Base-by-base conservation (phyloP, 495 filamentous ascomycete genomes). In the Talaromyces ruber region DNA sequence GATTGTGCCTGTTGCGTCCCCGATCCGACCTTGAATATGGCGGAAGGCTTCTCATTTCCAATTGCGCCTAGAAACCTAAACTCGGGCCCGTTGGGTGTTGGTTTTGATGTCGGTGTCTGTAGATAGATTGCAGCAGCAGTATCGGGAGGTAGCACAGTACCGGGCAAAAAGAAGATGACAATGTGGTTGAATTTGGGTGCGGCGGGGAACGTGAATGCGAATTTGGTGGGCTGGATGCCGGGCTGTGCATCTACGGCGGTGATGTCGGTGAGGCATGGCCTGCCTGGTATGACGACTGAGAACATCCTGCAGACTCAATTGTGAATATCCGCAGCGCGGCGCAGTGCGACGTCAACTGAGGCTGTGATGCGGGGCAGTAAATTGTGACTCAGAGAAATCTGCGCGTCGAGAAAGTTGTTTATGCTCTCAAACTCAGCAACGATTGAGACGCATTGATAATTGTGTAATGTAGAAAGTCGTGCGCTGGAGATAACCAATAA, bases 41-140 rank as follows among this genome's bases (percentile, higher is more conserved):
- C 90, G 56, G 87, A 92, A 63, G 92, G 91, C 68, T 96, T 96
- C 47, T 92, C 91, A 29, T 88, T 84, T 0, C 89, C 92, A 37
- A 98, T 85, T 30, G 88, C 94, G 61, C 94, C 94, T 4, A 98
- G 83, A 70, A 98, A 87, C 39, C 79, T 83, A 79, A 94, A 94
- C 7, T 84, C 79, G 5, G 81, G 75, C 4, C 60, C 65, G 18
- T 59, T 51, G 68, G 67, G 73, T 68, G 43, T 52, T 59, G 72
- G 62, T 52, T 65, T 66, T 37, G 60, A 70, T 59, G 5, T 75
- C 1, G 89, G 84, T 47, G 89, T 78, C 63, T 91, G 84, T 43
- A 95, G 79, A 76, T 97, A 97, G 62, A 98, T 92, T 21, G 90
- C 91, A 7, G 93, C 94, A 2, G 89, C 92, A 50, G 89, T 89